These are phyloP conservation scores for Sporodiniella umbellata DNA, from an alignment of 371 early-diverging fungal genomes.

Conservation along the genomic window DNA sequence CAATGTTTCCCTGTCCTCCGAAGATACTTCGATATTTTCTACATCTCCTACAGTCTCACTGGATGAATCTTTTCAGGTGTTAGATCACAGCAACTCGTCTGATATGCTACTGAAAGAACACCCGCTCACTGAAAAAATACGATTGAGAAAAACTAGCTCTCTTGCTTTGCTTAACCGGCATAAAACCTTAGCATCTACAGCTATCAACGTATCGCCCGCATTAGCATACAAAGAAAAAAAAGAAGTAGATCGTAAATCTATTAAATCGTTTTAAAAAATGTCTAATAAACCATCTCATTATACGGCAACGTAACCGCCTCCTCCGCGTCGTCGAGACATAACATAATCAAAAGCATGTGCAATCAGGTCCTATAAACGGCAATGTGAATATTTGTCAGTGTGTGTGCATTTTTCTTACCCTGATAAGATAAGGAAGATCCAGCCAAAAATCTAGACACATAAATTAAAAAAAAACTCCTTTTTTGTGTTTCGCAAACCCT, in stretches of 20 bases:
- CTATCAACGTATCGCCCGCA: conserved; percentile 23
- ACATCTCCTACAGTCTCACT: conserved; percentile 12
- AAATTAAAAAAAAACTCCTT: neutral
- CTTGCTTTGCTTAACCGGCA: conserved; percentile 11
- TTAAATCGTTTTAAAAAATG: conserved; percentile 1
- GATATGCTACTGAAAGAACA: conserved; percentile 8
- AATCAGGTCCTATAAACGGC: conserved; percentile 45
- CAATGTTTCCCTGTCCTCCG: neutral
- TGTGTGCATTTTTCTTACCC: too few species aligned
- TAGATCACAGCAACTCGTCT: conserved; percentile 1
- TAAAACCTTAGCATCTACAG: conserved; percentile 23
- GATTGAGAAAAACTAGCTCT: conserved; percentile 19
- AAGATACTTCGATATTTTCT: neutral
- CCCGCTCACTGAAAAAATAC: neutral
- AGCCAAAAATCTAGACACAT: conserved; percentile 42
- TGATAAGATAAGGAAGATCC: conserved; percentile 47
- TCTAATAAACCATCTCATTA: conserved; percentile 10
- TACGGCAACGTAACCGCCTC: conserved; percentile 49
- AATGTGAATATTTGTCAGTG: too few species aligned
- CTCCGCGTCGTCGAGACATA: conserved; percentile 43
- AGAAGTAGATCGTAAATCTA: conserved; percentile 2
- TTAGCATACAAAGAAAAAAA: conserved; percentile 17
- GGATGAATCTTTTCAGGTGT: conserved; percentile 5
- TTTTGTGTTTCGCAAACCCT: neutral
- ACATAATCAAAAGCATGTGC: conserved; percentile 43